Evolutionary conservation across 1,139 yeast species (phyloP).

Genomic region (Yamadazyma dushanensis): DNA sequence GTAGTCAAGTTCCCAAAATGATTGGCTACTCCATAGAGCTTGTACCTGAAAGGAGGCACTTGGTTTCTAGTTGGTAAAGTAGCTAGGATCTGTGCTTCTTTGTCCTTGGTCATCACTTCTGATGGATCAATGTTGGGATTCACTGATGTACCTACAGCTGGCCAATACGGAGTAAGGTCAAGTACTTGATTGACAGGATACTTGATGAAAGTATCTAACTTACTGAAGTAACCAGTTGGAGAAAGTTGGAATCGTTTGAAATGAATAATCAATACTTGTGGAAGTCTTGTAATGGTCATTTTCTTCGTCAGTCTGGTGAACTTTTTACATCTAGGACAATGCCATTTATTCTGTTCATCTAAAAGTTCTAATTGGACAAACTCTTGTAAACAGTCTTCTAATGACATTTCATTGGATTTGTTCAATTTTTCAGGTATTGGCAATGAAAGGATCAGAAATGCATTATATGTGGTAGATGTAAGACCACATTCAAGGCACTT

Average conservation of each 20-base stretch:
- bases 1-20: conserved; percentile 81
- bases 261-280: conserved; percentile 70
- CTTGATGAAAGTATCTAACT: conserved; percentile 60
- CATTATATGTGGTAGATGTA: conserved; percentile 86
- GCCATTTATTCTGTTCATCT: conserved; percentile 86
- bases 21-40: conserved; percentile 82
- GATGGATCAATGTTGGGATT: conserved; percentile 16
- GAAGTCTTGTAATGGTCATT: conserved; percentile 68
- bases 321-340: conserved; percentile 77
- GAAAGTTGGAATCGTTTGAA: conserved; percentile 71
- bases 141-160: conserved; percentile 43
- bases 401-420: conserved; percentile 24
- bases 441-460: conserved; percentile 72
- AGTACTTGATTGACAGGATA: conserved; percentile 59
- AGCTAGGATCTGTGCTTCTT: conserved; percentile 44
- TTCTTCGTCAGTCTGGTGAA: conserved; percentile 68
- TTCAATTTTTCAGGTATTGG: conserved; percentile 59
- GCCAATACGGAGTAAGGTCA: conserved; percentile 82
- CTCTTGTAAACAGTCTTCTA: conserved; percentile 68
- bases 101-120: conserved; percentile 31
- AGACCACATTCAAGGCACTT: conserved; percentile 71
- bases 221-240: conserved; percentile 48
- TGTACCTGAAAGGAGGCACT: conserved; percentile 75
- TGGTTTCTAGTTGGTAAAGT: conserved; percentile 74
- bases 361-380: conserved; percentile 68